These are phyloP conservation scores for Pinus tabuliformis DNA, from an alignment of 75 land plant species.

Conservation along the genomic window DNA sequence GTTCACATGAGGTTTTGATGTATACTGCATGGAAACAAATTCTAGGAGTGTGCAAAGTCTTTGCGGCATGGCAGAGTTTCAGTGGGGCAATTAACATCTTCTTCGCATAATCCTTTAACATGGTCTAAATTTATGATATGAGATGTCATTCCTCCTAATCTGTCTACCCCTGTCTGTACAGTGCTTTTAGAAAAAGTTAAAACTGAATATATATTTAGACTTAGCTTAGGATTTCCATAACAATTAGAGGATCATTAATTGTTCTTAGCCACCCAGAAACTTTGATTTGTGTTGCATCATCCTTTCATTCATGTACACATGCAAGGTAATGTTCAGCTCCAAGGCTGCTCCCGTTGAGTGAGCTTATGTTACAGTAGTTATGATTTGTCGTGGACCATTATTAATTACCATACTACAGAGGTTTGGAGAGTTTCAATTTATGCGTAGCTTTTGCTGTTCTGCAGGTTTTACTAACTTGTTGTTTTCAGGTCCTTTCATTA, in stretches of 20 bases:
- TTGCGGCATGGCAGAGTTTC: not conserved
- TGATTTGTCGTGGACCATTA: not conserved
- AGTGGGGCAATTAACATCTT: not conserved
- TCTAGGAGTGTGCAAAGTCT: not conserved
- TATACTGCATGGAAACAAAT: not conserved
- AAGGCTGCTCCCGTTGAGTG: not conserved
- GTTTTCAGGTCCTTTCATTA: not conserved
- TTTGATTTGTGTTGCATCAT: not conserved
- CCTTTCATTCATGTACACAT: not conserved
- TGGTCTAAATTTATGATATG: not conserved
- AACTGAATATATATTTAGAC: not conserved
- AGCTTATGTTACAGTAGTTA: not conserved
- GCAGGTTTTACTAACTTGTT: not conserved
- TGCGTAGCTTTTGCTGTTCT: not conserved
- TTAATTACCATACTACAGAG: not conserved
- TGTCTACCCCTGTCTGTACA: not conserved
- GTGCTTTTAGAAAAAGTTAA: not conserved
- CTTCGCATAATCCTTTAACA: not conserved
- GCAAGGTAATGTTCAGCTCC: not conserved
- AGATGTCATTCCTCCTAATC: not conserved
- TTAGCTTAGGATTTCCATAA: not conserved
- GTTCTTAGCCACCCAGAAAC: not conserved
- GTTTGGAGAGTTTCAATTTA: not conserved
- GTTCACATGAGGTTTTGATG: not conserved
- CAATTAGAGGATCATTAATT: not conserved